Evolutionary conservation across 306 rosid species (phyloP), one percentile per base, ranked within the genome.

Genomic region (Glycyrrhiza uralensis): DNA sequence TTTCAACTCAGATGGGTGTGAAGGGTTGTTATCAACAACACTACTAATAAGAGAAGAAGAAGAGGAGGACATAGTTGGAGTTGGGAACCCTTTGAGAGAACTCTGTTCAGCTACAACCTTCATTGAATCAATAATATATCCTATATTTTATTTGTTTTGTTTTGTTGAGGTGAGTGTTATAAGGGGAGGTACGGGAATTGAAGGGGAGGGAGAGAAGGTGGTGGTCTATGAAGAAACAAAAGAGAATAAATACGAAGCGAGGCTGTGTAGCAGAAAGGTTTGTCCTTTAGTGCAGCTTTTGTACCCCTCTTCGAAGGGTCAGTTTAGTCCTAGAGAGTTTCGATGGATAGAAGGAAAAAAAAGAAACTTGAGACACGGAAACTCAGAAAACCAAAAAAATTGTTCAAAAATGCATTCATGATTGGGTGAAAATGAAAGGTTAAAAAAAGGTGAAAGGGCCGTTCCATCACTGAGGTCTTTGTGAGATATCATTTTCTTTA

Each of bases 361-460:
- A n/a, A n/a, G n/a, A 0, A 12, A 76, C 2, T 79, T 69, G 39
- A 69, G 73, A 76, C 82, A 75, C 85, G 51, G 81, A 84, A 88
- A 84, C 86, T 85, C 69, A 77, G 87, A 74, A 77, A 55, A 70
- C n/a, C n/a, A n/a, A 33, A 54, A 66, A 66, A 71, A 1, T 44
- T 60, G 69, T 87, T 90, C 86, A 85, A 88, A 85, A 58, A 36
- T 59, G 85, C 50, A 28, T 87, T 81, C 82, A 85, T 93, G 80
- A 90, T 84, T 87, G 96, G 87, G 86, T 80, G 86, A 90, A 90
- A 88, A 82, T 63, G 75, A 80, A 77, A 80, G 86, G 75, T 79
- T 75, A 80, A 81, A 81, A 81, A 81, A 68, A 69, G 62, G 52
- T 18, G 41, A 68, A 52, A 44, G 66, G 63, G 11, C 66, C 7